phyloP scores from a whole-genome alignment of 139 green algal genomes.

The Tetradesmus obliquus region DNA sequence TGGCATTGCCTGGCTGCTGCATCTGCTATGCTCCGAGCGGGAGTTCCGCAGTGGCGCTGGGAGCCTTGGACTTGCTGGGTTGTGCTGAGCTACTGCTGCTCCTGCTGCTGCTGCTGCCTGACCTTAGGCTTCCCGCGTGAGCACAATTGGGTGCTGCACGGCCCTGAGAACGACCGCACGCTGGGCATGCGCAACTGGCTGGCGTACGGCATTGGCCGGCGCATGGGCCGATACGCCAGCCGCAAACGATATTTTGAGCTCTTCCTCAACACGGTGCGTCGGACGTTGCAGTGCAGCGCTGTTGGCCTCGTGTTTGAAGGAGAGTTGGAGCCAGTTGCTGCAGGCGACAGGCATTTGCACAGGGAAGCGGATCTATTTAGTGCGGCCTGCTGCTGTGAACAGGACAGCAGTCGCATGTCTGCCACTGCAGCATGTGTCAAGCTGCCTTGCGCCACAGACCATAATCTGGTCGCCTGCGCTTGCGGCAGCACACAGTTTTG shows the following conservation, averaged over 20 bases:
- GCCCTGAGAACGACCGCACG: constrained; percentile 61
- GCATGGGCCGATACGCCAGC: constrained; percentile 54
- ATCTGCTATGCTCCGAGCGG: not conserved
- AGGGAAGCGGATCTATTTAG: not conserved
- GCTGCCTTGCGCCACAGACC: no score
- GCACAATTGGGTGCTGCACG: constrained; percentile 60
- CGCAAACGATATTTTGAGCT: constrained; percentile 58
- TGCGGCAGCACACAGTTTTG: no score
- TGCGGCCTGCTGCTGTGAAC: not conserved
- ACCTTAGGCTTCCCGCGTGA: constrained; percentile 55
- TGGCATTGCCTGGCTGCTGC: not conserved
- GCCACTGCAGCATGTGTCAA: no score
- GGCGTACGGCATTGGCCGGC: constrained; percentile 46
- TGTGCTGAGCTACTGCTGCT: not conserved
- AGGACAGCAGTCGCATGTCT: no score
- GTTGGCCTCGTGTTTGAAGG: not conserved
- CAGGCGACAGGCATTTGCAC: not conserved
- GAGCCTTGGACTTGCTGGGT: no score
- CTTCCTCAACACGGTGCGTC: constrained; percentile 44
- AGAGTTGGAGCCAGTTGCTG: not conserved
- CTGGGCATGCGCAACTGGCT: constrained; percentile 69
- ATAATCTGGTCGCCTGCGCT: no score
- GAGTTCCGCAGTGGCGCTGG: not conserved
- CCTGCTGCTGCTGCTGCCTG: not conserved
- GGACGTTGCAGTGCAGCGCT: not conserved